Base-by-base conservation (phyloP, 306 rosid species). In the Rubus parviflorus region DNA sequence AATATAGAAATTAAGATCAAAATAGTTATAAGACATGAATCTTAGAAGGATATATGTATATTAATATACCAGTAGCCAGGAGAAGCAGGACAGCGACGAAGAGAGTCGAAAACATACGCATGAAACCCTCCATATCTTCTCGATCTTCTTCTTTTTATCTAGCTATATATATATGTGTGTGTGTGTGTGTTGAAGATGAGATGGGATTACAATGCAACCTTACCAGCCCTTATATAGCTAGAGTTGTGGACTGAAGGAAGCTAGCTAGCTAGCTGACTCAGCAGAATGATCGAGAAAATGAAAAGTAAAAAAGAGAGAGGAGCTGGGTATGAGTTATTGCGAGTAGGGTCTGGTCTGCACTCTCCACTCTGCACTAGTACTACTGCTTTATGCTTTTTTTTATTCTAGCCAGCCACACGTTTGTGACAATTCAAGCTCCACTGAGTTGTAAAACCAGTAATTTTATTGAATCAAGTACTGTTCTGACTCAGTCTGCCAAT, bases 1-100 rank as follows among this genome's bases (percentile, higher is more conserved):
- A 5, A 63, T 63, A 40, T 37, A 63, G 42, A 25, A 61, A 11
- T 14, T 4, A 0, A 62, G 6, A 30, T 35, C 10, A 62, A 35
- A 63, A 30, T 40, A 62, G 40, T 25, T n/a, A n/a, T n/a, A n/a
- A 54, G 25, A 51, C 63, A 74, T 30, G 35, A 4, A 9, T 7
- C 19, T 60, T 8, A 3, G 61, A 53, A 47, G 2, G 14, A 69
- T 4, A 23, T 16, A 57, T 16, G 35, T 30, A 42, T 0, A 0
- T 30, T 41, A 53, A 57, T 2, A 5, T 25, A 90, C 92, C 92
- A 4, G 88, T 81, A 77, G 95, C 89, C 15, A 84, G 66, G 0
- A 90, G 79, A 60, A 90, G 87, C 20, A 90, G 66, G 30, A 86
- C 61, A 17, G 86, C 47, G 78, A 90, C 30, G 63, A 87, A 81